These are phyloP conservation scores for Tuber melanosporum DNA, from an alignment of 495 filamentous ascomycete genomes.

Conservation along the genomic window DNA sequence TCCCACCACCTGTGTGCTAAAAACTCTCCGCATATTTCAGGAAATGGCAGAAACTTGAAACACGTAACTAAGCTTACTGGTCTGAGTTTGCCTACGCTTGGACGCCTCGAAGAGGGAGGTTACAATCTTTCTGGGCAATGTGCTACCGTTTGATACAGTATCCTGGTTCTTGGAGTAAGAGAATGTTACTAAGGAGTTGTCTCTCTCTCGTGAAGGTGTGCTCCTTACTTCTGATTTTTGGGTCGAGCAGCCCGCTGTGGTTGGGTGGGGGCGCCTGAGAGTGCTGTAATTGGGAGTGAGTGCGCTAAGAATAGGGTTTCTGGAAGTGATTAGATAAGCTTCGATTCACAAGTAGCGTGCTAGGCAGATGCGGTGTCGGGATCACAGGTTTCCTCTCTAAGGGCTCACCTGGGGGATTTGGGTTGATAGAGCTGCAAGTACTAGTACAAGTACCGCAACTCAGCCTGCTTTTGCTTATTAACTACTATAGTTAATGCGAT, in stretches of 20 bases:
- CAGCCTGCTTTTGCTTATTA: background rate
- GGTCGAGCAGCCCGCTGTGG: background rate
- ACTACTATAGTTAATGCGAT: background rate
- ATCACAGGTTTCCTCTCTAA: background rate
- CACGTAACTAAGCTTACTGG: background rate
- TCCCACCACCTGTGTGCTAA: background rate
- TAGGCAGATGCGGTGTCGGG: background rate
- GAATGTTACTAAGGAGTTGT: background rate
- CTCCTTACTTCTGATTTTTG: background rate
- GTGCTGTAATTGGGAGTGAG: background rate
- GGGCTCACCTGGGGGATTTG: background rate
- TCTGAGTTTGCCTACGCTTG: background rate
- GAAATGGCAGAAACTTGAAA: background rate
- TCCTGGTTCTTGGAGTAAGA: background rate
- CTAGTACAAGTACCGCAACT: no score
- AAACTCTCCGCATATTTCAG: background rate
- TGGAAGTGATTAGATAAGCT: background rate
- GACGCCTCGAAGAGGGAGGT: background rate
- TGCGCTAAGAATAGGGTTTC: background rate
- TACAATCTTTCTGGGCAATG: background rate
- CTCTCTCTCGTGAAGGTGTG: background rate
- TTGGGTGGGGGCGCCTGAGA: background rate
- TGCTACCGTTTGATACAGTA: background rate
- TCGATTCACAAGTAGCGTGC: background rate
- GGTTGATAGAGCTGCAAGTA: background rate